phyloP scores from a whole-genome alignment of 2,329 filamentous ascomycete species.

The Calonectria honghensis region DNA sequence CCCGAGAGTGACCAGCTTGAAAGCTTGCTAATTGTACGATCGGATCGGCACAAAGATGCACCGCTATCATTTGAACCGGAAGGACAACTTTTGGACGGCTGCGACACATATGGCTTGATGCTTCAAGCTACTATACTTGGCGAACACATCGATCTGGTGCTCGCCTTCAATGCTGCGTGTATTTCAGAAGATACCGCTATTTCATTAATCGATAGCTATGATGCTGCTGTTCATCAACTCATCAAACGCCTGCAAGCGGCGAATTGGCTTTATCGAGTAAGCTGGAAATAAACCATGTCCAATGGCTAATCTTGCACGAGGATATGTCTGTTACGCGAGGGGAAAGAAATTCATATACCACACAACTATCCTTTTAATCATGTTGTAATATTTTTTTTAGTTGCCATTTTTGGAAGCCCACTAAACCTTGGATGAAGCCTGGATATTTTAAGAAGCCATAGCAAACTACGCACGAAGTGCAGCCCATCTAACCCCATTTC shows the following conservation, averaged over 20 bases:
- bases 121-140: neutral
- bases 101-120: neutral
- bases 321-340: neutral
- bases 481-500: neutral
- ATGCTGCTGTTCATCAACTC: neutral
- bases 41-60: neutral
- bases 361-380: neutral
- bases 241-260: neutral
- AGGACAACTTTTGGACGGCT: neutral
- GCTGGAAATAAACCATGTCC: neutral
- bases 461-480: neutral
- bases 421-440: neutral
- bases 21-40: neutral
- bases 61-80: neutral
- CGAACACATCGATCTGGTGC: neutral
- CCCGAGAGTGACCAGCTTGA: neutral
- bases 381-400: neutral
- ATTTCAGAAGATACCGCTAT: neutral
- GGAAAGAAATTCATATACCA: neutral
- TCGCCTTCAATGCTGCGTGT: neutral
- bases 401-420: neutral
- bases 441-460: neutral
- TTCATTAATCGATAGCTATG: neutral
- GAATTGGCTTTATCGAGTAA: neutral
- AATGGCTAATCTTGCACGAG: neutral